Evolutionary conservation across 352 stramenopile species (phyloP), one percentile per base, ranked within the genome.

Genomic region (Pseudoperonospora humuli): DNA sequence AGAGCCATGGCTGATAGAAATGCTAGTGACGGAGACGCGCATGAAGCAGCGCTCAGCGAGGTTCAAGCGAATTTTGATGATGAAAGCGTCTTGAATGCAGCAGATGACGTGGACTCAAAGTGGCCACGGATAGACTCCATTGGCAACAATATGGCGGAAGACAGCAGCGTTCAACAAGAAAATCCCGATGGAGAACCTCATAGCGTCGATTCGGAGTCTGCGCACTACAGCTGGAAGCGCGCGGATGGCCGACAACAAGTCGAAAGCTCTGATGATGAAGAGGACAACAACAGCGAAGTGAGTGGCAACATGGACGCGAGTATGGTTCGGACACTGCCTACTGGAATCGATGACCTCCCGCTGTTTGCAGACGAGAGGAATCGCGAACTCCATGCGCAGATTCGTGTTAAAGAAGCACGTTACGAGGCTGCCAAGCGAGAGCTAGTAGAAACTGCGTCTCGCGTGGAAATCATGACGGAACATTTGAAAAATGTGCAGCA

Each of bases 401-500:
- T 90, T 54, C 79, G 80, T 43, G 47, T 62, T 2, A 95, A 92
- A 52, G 75, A 90, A 50, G 76, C 83, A 33, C 61, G 49, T 1
- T 82, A 84, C 36, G 49, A 87, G 27, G 49, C 50, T n/a, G 50
- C 86, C 10, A 75, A 76, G 46, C 64, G 55, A 23, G 76, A 93
- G 33, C 72, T 95, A 21, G 24, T 41, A 1, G 88, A 97, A 54
- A 85, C 88, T 31, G 45, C 66, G 36, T 92, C 94, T 26, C 87
- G 94, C n/a, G 73, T 97, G 15, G 67, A 84, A 42, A 90, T 97
- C 38, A 98, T 98, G 84, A 82, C 80, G 7, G 95, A 98, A 64
- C 95, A 98, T 58, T 54, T 98, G 32, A 96, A 97, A 57, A 97
- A 97, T 45, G 88, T 98, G 25, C 85, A 94, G 58, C 87, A 97